These are phyloP conservation scores for Penicillium sp. DNA, from an alignment of 2,329 filamentous ascomycete species.

Conservation along the genomic window DNA sequence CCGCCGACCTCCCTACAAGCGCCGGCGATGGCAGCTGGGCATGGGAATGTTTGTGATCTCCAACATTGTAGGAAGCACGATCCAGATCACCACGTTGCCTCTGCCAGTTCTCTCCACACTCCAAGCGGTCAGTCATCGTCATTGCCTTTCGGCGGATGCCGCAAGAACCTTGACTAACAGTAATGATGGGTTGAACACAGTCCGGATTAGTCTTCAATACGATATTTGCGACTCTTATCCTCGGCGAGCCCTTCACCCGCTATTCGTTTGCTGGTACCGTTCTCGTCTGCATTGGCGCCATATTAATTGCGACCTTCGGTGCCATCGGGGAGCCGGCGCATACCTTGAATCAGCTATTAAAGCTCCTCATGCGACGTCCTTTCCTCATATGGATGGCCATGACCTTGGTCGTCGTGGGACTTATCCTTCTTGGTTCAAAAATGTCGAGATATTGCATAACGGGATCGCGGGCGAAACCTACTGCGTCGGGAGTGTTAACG, in stretches of 20 bases:
- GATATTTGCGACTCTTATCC: slow-evolving; percentile 90
- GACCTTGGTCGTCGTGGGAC: slow-evolving; percentile 74
- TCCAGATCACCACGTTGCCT: slow-evolving; percentile 95
- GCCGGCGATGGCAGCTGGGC: slow-evolving; percentile 88
- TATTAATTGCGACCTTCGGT: slow-evolving; percentile 91
- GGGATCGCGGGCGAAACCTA: slow-evolving; percentile 41
- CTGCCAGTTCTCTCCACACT: slow-evolving; percentile 92
- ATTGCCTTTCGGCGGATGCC: neutral
- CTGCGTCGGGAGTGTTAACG: slow-evolving; percentile 54
- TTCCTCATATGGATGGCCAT: slow-evolving; percentile 90
- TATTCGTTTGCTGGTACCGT: slow-evolving; percentile 91
- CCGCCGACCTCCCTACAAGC: slow-evolving; percentile 83
- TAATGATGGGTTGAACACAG: slow-evolving; percentile 36
- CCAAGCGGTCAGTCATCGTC: slow-evolving; percentile 68
- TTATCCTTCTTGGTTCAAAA: slow-evolving; percentile 67
- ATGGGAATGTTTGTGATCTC: slow-evolving; percentile 97
- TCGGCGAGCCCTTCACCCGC: slow-evolving; percentile 90
- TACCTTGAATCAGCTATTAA: slow-evolving; percentile 79
- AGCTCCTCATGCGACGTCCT: slow-evolving; percentile 71
- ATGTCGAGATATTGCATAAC: slow-evolving; percentile 47
- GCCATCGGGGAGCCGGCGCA: slow-evolving; percentile 93
- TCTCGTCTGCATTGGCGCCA: slow-evolving; percentile 84
- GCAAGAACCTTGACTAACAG: slow-evolving; percentile 18
- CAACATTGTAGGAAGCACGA: slow-evolving; percentile 91
- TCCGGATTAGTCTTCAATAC: slow-evolving; percentile 98